A percentile compares a stretch with the other conserved stretches of the same genome.
Conservation (phyloP, 2,329 filamentous ascomycete species). For the Penicillium sp. region DNA sequence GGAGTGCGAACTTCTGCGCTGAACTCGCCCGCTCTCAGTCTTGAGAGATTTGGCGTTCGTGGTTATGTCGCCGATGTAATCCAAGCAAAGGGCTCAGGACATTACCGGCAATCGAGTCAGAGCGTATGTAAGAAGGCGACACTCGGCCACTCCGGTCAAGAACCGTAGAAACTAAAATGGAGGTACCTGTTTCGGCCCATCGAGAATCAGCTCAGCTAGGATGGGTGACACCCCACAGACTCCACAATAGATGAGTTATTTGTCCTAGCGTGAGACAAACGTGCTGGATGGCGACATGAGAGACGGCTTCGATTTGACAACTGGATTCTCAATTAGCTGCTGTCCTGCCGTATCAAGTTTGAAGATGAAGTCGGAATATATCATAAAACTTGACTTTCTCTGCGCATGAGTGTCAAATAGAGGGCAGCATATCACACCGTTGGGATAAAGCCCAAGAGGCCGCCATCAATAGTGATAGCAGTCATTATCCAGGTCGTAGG, state of each 20-base stretch:
- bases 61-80: too few species aligned
- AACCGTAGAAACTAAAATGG: neutral
- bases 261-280: neutral
- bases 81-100: too few species aligned
- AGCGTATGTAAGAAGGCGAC: neutral
- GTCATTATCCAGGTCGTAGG: neutral
- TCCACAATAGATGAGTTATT: neutral
- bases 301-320: neutral
- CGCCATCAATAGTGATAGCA: neutral
- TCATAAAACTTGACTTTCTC: neutral
- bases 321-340: neutral
- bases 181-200: neutral
- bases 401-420: neutral
- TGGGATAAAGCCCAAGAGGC: neutral
- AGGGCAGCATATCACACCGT: neutral
- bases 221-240: neutral
- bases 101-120: neutral
- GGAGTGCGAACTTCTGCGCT: neutral
- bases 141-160: neutral
- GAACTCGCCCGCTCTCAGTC: too few species aligned
- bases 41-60: neutral
- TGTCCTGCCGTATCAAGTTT: neutral
- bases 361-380: neutral
- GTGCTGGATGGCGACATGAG: neutral
- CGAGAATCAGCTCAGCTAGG: neutral